Evolutionary conservation across 352 stramenopile species (phyloP), one percentile per base, ranked within the genome.

Genomic region (Phytophthora aleatoria): DNA sequence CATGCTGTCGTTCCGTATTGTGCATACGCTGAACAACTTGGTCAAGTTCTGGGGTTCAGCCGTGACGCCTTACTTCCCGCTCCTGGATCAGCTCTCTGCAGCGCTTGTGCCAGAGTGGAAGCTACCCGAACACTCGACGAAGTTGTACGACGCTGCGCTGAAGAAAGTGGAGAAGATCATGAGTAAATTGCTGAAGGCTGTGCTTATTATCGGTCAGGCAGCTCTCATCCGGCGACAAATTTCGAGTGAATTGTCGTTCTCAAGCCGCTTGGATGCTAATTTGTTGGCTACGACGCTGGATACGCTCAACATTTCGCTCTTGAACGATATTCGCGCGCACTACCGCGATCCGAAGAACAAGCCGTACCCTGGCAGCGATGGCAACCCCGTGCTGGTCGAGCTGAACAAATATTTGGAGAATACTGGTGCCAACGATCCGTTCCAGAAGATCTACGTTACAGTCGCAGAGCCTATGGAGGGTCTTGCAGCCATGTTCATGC

Each of bases 151-250:
- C 6, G 82, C 82, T 24, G 91, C 89, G 26, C 59, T 96, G 28
- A 98, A 97, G 72, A 98, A 98, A 54, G 89, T 97, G 3, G 91
- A 98, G 72, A 97, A 97, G 67, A 87, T 97, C 35, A 97, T 97
- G 89, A 94, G 92, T 71, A 95, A 97, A 30, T 57, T 98, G 64
- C 76, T 98, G 30, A 97, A 97, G 56, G 91, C 90, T 20, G 87
- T 98, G 57, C 83, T 97, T 30, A 93, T 96, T 58, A 91, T 98
- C 50, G 95, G 95, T 27, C 95, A 98, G 60, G 89, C 90, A n/a
- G 94, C 97, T 59, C 81, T 98, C 11, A 90, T 98, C 33, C 85
- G 94, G 33, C 88, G 85, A 51, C 89, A 97, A 58, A 97, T 98
- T 68, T 92, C 86, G 31, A 96, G 90, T 60, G 89, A 98, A 51